Percentiles rank a stretch among this genome's conserved stretches.
These are phyloP conservation scores for Sporisorium iseilematis-ciliati DNA, from an alignment of 1,284 basidiomycete genomes.

Conservation along the genomic window DNA sequence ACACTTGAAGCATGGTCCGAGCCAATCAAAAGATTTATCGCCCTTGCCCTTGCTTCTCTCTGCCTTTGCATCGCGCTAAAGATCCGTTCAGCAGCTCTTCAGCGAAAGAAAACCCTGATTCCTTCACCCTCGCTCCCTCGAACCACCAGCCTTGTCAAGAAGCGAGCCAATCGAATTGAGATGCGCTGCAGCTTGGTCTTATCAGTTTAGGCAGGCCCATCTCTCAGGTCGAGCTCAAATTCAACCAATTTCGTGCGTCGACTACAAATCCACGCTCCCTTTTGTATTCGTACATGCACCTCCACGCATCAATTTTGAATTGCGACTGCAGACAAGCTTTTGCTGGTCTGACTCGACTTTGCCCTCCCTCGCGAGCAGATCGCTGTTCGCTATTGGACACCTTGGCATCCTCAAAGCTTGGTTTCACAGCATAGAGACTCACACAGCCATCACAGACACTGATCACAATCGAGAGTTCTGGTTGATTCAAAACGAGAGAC, in stretches of 20 bases:
- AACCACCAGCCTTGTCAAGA: not conserved
- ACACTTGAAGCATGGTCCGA: constrained; percentile 16
- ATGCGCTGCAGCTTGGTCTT: constrained; percentile 9
- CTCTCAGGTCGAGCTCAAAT: constrained; percentile 4
- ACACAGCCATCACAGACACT: not conserved
- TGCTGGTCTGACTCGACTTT: constrained; percentile 29
- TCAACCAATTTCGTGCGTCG: no score
- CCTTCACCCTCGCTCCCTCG: no score
- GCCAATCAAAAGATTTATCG: constrained; percentile 6
- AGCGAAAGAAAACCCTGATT: no score
- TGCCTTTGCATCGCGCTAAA: not conserved
- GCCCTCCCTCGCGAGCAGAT: not conserved
- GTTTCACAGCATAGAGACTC: no score
- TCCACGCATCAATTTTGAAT: constrained; percentile 17
- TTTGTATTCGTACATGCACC: constrained; percentile 16
- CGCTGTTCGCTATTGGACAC: not conserved
- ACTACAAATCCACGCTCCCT: not conserved
- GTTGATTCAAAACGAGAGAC: constrained; percentile 4
- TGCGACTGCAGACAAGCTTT: constrained; percentile 8
- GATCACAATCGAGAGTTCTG: not conserved
- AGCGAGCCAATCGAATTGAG: constrained; percentile 9
- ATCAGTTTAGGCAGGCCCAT: constrained; percentile 34
- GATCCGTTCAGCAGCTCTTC: not conserved
- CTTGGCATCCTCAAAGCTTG: not conserved
- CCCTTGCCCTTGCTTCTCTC: not conserved